phyloP scores from a whole-genome alignment of 345 rosid species.

The Dimocarpus longan region DNA sequence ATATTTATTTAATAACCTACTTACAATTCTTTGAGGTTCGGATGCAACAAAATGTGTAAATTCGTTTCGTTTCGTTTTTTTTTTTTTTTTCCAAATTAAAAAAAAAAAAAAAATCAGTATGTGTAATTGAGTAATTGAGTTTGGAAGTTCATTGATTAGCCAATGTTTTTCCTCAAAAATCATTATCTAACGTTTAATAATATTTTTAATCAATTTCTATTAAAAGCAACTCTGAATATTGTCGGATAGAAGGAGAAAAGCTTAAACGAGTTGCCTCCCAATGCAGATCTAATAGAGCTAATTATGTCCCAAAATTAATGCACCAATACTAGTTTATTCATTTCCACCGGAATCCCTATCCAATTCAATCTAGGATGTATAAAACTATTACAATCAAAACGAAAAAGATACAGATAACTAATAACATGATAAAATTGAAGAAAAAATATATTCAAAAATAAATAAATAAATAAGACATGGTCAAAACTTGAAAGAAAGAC shows the following conservation, averaged over 20 bases:
- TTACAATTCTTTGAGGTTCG: neutral
- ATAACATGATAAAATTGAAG: neutral
- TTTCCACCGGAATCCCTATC: constrained; percentile 20
- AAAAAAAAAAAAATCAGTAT: too few relatives aligned
- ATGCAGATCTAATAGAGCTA: constrained; percentile 1
- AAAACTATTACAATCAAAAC: neutral
- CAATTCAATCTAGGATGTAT: neutral
- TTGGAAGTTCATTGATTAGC: neutral
- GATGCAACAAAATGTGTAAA: neutral
- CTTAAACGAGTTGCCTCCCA: constrained; percentile 7
- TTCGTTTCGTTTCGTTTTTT: too few relatives aligned
- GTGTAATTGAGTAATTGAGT: neutral
- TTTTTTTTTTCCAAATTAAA: too few relatives aligned
- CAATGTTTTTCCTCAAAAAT: neutral
- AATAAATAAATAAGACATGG: neutral
- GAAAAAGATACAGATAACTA: neutral
- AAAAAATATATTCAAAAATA: neutral
- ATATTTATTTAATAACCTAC: too few relatives aligned
- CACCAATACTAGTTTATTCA: neutral
- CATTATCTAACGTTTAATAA: too few relatives aligned
- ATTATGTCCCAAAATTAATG: constrained; percentile 4
- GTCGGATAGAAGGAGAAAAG: neutral
- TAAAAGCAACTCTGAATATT: neutral
- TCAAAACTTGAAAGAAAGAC: constrained; percentile 4
- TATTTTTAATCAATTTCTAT: too few relatives aligned